These are phyloP conservation scores for Solanum corneliomulleri DNA, from an alignment of 257 asterid species.

Conservation along the genomic window DNA sequence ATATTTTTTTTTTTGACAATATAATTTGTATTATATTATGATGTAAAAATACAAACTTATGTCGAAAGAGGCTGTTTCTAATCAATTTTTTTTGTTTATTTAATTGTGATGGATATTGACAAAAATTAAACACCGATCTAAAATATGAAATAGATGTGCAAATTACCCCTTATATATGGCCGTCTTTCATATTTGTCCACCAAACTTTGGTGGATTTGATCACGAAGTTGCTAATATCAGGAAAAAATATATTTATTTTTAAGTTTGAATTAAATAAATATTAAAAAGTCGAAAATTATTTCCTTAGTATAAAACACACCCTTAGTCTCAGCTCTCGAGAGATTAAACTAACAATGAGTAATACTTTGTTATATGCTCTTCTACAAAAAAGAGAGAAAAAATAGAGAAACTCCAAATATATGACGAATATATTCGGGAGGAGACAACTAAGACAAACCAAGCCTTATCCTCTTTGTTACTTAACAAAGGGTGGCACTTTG, in stretches of 20 bases:
- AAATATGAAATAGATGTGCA: background rate
- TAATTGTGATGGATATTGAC: background rate
- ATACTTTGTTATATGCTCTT: background rate
- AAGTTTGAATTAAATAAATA: background rate
- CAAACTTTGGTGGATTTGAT: background rate
- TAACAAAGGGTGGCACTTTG: background rate
- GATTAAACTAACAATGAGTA: background rate
- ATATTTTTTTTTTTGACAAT: too few species aligned
- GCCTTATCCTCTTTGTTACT: background rate
- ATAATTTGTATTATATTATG: background rate
- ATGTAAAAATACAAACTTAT: too few species aligned
- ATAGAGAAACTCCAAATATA: background rate
- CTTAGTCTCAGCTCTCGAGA: too few species aligned
- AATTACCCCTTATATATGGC: background rate
- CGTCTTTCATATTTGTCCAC: background rate
- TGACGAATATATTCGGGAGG: background rate
- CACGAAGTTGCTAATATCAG: background rate
- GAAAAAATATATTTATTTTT: background rate
- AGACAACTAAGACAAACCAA: background rate
- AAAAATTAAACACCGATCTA: background rate
- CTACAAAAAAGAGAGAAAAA: background rate
- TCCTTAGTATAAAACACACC: background rate
- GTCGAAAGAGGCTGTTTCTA: background rate
- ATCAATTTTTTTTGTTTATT: too few species aligned
- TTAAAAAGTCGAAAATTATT: too few species aligned